These are phyloP conservation scores for Periconia sp. DNA, from an alignment of 2,329 filamentous ascomycete genomes.

Conservation along the genomic window DNA sequence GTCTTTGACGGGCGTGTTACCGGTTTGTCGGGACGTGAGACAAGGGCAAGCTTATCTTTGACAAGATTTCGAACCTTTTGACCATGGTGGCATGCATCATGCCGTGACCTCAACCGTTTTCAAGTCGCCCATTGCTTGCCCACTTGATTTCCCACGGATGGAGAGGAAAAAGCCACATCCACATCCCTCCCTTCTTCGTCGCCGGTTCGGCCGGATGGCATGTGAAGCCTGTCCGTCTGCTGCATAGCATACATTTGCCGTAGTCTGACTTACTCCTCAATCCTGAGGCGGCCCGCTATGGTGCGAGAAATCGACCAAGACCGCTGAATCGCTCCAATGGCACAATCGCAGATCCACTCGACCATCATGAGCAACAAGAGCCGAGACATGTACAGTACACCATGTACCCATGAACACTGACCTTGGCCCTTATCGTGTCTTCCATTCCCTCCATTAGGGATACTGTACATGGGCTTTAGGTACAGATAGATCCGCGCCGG, in stretches of 20 bases:
- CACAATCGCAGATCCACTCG: not conserved
- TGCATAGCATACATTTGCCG: not conserved
- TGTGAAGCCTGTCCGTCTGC: not conserved
- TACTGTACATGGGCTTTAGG: no score
- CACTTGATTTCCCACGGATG: not conserved
- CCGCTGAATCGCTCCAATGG: not conserved
- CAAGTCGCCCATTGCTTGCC: slow-evolving; percentile 1
- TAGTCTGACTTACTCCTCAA: slow-evolving; percentile 1
- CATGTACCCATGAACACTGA: no score
- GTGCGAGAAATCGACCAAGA: not conserved
- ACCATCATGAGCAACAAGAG: not conserved
- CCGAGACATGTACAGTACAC: no score
- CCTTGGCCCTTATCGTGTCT: not conserved
- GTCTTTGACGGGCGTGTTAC: slow-evolving; percentile 16
- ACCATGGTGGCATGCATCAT: not conserved
- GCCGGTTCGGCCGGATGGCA: not conserved
- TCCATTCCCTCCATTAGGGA: not conserved
- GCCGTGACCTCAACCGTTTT: not conserved
- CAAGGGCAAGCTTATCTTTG: slow-evolving; percentile 38
- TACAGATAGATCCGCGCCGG: not conserved
- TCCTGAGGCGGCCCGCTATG: not conserved
- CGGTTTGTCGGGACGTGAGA: slow-evolving; percentile 25
- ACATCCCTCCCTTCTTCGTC: not conserved
- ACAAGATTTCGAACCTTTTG: not conserved
- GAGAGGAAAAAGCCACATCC: not conserved